phyloP scores from a whole-genome alignment of 495 filamentous ascomycete genomes.

The Poronia punctata region DNA sequence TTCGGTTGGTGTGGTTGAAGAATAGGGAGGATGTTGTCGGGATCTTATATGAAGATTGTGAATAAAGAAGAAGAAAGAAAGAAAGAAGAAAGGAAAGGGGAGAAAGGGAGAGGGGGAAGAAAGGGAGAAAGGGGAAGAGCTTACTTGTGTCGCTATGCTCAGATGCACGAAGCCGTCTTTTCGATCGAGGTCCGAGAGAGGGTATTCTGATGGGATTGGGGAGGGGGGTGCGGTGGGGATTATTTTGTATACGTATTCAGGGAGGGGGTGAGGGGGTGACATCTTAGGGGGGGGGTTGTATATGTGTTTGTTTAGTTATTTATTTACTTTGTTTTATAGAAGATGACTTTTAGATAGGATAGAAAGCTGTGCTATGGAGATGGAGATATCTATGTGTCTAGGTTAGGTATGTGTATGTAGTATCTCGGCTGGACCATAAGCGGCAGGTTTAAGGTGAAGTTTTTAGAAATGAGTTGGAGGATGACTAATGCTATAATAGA shows the following conservation, averaged over 20 bases:
- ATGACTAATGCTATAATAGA: no score
- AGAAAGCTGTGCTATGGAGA: no score
- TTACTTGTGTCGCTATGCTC: constrained; percentile 40
- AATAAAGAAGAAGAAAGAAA: neutral
- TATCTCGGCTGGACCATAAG: no score
- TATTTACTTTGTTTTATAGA: neutral
- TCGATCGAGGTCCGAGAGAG: constrained; percentile 43
- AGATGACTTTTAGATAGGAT: no score
- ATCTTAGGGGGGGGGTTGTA: no score
- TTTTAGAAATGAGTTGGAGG: no score
- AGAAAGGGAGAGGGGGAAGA: neutral
- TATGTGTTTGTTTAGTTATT: neutral
- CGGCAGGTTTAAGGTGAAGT: no score
- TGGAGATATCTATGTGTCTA: no score
- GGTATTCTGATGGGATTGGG: constrained; percentile 41
- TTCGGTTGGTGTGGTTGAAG: constrained; percentile 25
- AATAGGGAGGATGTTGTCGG: constrained; percentile 44
- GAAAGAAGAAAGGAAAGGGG: neutral
- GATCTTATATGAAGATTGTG: constrained; percentile 24
- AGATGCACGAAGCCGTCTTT: constrained; percentile 49
- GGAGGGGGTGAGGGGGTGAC: constrained; percentile 26
- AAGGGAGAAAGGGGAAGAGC: constrained; percentile 4
- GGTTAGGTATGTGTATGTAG: no score
- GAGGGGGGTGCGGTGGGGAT: constrained; percentile 34
- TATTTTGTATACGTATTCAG: constrained; percentile 47